Base-by-base conservation (phyloP, 176 grass and related monocot species). In the Aegilops longissima region DNA sequence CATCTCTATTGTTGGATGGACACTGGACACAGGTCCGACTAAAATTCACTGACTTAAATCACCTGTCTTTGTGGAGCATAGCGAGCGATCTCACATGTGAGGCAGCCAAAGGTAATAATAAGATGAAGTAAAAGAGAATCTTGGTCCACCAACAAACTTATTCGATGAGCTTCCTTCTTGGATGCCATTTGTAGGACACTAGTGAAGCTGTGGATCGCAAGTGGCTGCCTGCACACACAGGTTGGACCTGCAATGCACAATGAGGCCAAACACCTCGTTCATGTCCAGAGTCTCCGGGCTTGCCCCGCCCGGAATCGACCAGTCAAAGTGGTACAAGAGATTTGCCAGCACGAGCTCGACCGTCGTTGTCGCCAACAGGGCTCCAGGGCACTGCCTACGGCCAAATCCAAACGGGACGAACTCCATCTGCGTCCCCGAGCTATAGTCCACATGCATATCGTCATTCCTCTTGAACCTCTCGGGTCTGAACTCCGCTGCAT, bases 311-410 rank as follows among this genome's bases (percentile, higher is more conserved):
- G 64, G 85, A 17, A 87, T 79, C 12, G 20, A 4, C 86, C 86
- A 88, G 17, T 88, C 68, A 8, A 88, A 88, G 18, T 56, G 23
- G 34, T 83, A 83, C 33, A 83, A 29, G 27, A 88, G 78, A n/a
- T 51, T 73, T 0, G 79, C 79, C 25, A 88, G 16, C 17, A 63
- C 13, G 9, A 84, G 35, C 54, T 77, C 86, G 3, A 88, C 61
- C 1, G 62, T 88, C 1, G 29, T 44, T 27, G 65, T 76, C 0
- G 80, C 86, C 2, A 88, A 78, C 6, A 88, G 49, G 0, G 52
- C 51, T 52, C 86, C 86, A 5, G 86, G 70, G 27, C 86, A 88
- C n/a, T 77, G 61, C 74, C 86, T 84, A 0, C 86, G 80, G 0
- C 86, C 86, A 4, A 44, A 61, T 27, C 80, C 86, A 5, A 88